Conservation (phyloP, 2,329 filamentous ascomycete species). For the Aspergillus carbonarius region DNA sequence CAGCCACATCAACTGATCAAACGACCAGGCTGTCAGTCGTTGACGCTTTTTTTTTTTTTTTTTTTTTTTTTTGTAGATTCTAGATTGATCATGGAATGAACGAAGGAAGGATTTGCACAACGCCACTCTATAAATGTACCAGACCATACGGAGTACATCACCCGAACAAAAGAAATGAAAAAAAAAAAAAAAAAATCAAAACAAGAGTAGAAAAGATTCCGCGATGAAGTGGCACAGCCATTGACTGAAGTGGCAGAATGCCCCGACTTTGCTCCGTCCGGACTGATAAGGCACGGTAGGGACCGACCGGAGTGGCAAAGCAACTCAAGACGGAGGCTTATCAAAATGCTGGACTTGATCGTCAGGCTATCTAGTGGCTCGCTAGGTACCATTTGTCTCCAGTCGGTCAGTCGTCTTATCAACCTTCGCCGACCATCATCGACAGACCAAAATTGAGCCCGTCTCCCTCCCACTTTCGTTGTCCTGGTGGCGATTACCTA, state of each 20-base stretch:
- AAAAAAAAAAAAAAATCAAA: too few relatives aligned
- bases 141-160: background rate
- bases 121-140: slow-evolving; percentile 2
- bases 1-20: slow-evolving; percentile 1
- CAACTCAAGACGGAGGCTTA: background rate
- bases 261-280: background rate
- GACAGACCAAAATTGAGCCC: background rate
- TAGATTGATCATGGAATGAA: slow-evolving; percentile 3
- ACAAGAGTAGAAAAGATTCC: too few relatives aligned
- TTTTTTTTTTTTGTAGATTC: background rate
- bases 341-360: background rate
- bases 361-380: background rate
- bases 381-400: background rate
- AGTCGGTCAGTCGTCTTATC: background rate
- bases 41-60: background rate
- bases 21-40: background rate
- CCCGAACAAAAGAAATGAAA: background rate
- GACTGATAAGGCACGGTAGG: background rate
- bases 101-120: background rate
- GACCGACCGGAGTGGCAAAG: background rate
- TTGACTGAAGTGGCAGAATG: background rate
- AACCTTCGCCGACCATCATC: background rate
- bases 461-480: background rate
- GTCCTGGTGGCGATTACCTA: background rate
- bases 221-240: background rate